Percentiles rank a stretch among this genome's conserved stretches.
These are phyloP conservation scores for Colletotrichum tabaci DNA, from an alignment of 2,329 filamentous ascomycete species.

Conservation along the genomic window DNA sequence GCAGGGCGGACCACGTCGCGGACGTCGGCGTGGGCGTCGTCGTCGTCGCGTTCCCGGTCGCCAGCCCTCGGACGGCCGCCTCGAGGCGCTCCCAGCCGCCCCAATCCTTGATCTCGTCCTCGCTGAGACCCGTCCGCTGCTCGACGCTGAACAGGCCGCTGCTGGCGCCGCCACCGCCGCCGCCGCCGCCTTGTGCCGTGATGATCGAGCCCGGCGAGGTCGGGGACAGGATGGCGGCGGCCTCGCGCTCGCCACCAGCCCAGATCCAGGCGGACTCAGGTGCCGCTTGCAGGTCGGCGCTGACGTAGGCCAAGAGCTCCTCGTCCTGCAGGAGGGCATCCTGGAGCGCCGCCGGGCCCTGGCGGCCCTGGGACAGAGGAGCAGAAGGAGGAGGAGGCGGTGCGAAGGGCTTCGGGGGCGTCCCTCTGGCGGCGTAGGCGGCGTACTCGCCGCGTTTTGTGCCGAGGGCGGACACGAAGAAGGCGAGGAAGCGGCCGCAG, in stretches of 20 bases:
- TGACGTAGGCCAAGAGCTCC: constrained; percentile 89
- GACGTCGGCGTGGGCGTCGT: constrained; percentile 51
- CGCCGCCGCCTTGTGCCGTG: constrained; percentile 49
- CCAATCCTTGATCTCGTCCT: constrained; percentile 77
- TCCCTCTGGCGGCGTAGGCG: constrained; percentile 53
- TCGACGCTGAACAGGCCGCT: constrained; percentile 62
- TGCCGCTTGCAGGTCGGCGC: constrained; percentile 88
- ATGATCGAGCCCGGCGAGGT: constrained; percentile 38
- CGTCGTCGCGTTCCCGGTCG: constrained; percentile 46
- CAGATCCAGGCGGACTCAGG: constrained; percentile 87
- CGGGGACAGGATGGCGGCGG: constrained; percentile 39
- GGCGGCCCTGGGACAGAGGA: constrained; percentile 38
- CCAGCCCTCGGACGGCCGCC: constrained; percentile 53
- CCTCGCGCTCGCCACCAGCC: constrained; percentile 72
- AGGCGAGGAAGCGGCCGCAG: constrained; percentile 85
- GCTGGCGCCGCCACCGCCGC: constrained; percentile 50
- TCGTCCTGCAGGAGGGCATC: constrained; percentile 75
- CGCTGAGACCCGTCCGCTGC: constrained; percentile 66
- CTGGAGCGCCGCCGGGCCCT: constrained; percentile 48
- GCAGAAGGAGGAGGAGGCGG: constrained; percentile 43
- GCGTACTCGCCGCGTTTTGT: constrained; percentile 66
- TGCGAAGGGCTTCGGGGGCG: constrained; percentile 51
- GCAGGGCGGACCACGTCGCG: constrained; percentile 52
- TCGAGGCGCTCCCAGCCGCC: constrained; percentile 86
- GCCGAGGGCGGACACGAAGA: constrained; percentile 81